Evolutionary conservation across 208 protist genomes (phyloP).

Genomic region (Crithidia expoeki): DNA sequence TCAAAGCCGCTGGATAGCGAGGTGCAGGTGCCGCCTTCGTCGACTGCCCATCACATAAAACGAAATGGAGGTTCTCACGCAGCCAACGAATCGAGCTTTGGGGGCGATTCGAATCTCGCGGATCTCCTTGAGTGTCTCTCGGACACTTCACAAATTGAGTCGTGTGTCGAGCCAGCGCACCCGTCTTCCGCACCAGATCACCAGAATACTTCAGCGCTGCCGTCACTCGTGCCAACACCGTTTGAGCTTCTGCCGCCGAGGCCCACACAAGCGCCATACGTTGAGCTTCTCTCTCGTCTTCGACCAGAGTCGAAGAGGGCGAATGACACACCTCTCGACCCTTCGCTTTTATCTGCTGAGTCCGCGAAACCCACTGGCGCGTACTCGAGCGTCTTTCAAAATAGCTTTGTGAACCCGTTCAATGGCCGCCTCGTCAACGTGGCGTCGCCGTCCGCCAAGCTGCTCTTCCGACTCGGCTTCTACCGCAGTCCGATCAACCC

Average conservation of each 20-base stretch:
- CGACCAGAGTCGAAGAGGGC: background rate
- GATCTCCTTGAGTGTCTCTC: too few relatives aligned
- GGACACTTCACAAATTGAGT: too few relatives aligned
- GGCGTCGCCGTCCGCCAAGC: constrained; percentile 19
- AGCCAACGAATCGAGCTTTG: too few relatives aligned
- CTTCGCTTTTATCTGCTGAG: background rate
- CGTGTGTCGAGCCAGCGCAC: too few relatives aligned
- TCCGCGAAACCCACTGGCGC: background rate
- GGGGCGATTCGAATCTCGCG: too few relatives aligned
- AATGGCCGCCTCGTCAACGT: constrained; percentile 50
- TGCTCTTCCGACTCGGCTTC: constrained; percentile 66
- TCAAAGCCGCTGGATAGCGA: too few relatives aligned
- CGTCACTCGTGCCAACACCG: background rate
- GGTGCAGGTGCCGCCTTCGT: too few relatives aligned
- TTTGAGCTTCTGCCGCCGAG: constrained; percentile 15
- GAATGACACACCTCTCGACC: background rate
- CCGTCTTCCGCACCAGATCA: too few relatives aligned
- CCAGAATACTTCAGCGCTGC: too few relatives aligned
- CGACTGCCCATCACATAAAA: too few relatives aligned
- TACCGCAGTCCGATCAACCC: constrained; percentile 47
- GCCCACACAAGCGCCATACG: too few relatives aligned
- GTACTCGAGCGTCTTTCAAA: constrained; percentile 12
- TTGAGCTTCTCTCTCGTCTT: background rate
- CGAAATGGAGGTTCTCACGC: too few relatives aligned
- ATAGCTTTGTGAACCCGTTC: constrained; percentile 78